phyloP scores from a whole-genome alignment of 2,329 filamentous ascomycete species.

The Claviceps sp. region DNA sequence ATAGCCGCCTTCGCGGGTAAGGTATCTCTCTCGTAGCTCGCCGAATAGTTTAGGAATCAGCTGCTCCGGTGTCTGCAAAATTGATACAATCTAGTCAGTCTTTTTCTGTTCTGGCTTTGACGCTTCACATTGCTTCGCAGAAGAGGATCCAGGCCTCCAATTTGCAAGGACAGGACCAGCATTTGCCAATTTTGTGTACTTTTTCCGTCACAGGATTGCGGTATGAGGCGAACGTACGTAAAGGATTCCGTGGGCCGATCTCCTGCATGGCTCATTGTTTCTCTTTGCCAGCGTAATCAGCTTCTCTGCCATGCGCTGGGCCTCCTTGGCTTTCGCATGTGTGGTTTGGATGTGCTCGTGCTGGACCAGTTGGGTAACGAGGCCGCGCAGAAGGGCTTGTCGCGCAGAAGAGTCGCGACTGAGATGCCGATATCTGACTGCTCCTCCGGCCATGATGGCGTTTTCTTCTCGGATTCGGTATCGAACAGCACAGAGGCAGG shows the following conservation, averaged over 20 bases:
- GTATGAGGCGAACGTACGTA: constrained; percentile 46
- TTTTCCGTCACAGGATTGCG: no score
- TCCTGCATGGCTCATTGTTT: constrained; percentile 70
- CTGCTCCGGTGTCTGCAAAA: constrained; percentile 46
- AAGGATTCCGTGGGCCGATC: constrained; percentile 66
- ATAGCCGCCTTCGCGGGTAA: constrained; percentile 72
- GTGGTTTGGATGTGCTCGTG: constrained; percentile 91
- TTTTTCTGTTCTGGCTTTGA: background rate
- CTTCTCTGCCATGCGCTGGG: constrained; percentile 85
- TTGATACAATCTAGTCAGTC: background rate
- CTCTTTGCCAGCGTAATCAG: constrained; percentile 87
- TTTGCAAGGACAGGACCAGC: background rate
- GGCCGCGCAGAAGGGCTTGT: constrained; percentile 83
- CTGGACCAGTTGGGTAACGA: constrained; percentile 87
- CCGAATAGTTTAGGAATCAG: constrained; percentile 81
- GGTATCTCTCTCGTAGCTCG: constrained; percentile 67
- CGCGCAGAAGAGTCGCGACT: constrained; percentile 76
- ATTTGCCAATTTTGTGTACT: background rate
- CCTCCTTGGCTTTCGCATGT: constrained; percentile 94
- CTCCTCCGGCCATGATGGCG: constrained; percentile 64
- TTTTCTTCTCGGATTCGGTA: background rate
- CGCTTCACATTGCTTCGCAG: background rate
- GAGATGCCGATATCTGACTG: constrained; percentile 79
- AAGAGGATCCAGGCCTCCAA: background rate
- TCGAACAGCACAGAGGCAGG: background rate